These are phyloP conservation scores for Myxozyma mucilagina DNA, from an alignment of 805 yeast species.

Conservation along the genomic window DNA sequence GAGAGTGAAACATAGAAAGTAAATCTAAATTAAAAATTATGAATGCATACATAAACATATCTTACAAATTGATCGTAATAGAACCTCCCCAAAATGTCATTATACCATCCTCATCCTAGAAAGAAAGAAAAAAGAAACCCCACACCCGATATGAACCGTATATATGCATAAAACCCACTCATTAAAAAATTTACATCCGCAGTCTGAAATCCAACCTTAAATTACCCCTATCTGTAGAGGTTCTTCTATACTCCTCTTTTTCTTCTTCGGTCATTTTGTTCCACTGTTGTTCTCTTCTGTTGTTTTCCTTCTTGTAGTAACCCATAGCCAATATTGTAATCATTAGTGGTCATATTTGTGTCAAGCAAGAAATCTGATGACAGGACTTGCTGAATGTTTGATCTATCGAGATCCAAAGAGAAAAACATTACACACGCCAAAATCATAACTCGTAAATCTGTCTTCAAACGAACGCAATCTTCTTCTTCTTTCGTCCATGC, in stretches of 20 bases:
- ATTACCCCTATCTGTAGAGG: slow-evolving; percentile 55
- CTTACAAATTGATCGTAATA: background rate
- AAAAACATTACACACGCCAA: slow-evolving; percentile 60
- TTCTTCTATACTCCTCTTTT: slow-evolving; percentile 51
- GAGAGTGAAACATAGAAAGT: no score
- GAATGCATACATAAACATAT: background rate
- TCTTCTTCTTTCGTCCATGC: slow-evolving; percentile 59
- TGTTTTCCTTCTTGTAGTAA: slow-evolving; percentile 41
- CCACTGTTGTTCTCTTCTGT: slow-evolving; percentile 53
- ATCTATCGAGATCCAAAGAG: slow-evolving; percentile 57
- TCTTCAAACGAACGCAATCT: slow-evolving; percentile 47
- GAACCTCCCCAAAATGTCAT: no score
- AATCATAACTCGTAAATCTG: slow-evolving; percentile 55
- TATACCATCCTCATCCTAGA: background rate
- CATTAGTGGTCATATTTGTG: slow-evolving; percentile 52
- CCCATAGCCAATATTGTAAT: slow-evolving; percentile 53
- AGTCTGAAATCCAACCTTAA: slow-evolving; percentile 55
- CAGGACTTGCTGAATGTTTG: slow-evolving; percentile 54
- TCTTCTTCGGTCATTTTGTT: slow-evolving; percentile 47
- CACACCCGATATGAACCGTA: background rate
- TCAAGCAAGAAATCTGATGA: slow-evolving; percentile 57
- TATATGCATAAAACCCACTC: no score
- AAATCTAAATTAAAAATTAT: no score
- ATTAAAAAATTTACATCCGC: background rate
- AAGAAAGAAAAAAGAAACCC: background rate